Base-by-base conservation (phyloP, 352 stramenopile species). In the Phytophthora kernoviae region DNA sequence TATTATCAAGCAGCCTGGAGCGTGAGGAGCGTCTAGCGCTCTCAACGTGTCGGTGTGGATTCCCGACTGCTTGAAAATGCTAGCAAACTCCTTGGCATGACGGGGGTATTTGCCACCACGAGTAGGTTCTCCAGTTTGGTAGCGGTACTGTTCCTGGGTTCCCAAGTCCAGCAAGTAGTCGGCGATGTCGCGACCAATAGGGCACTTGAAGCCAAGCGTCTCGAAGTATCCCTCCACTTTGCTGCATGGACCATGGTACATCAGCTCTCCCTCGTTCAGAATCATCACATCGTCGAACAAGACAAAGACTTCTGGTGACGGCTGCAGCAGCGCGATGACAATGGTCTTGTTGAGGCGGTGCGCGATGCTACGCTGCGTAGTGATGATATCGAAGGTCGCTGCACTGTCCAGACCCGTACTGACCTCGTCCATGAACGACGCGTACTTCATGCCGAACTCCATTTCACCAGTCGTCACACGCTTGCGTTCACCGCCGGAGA, bases 391-490 rank as follows among this genome's bases (percentile, higher is more conserved):
- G 39, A 84, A 69, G 4, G 80, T 86, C 43, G 87, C 60, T 27
- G 61, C 45, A 49, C 62, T 65, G 42, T 62, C 47, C 17, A 49
- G 50, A 73, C 61, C 45, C n/a, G 90, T 98, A 58, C 79, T 93
- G 62, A 98, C 96, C 74, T 96, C 84, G 66, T 98, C 92, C 60
- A 83, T 81, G 44, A 92, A 83, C 11, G 81, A 57, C 27, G 96
- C 75, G 47, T 77, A 80, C 56, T 80, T 75, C 41, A 73, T 65
- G 34, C 72, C 70, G 48, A 90, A 80, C 43, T 94, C 65, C 78
- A 98, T 98, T 72, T 90, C 76, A n/a, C 77, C 80, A 2, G 66
- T 75, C 2, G 79, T 89, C 34, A 90, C 76, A 17, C 80, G 76
- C 58, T 85, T 86, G 32, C 75, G 63, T 32, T 90, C 77, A 4